phyloP scores from a whole-genome alignment of 805 yeast genomes.

The Candida corydali region DNA sequence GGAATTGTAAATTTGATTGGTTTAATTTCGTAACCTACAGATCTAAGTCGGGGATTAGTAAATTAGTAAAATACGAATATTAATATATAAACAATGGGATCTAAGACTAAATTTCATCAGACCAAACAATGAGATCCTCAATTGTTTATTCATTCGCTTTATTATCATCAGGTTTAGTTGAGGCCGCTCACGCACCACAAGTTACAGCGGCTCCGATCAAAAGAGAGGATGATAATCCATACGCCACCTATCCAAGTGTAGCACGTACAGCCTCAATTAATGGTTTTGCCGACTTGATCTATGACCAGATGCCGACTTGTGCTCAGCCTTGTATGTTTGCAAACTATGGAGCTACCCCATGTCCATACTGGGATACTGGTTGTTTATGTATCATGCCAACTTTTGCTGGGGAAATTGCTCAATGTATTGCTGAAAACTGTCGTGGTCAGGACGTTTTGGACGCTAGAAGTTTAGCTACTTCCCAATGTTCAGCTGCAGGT shows the following conservation, averaged over 20 bases:
- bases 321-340: constrained; percentile 33
- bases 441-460: constrained; percentile 23
- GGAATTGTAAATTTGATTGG: too few species aligned
- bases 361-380: constrained; percentile 44
- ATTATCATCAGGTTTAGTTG: background rate
- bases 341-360: constrained; percentile 40
- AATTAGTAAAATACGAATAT: too few species aligned
- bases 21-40: too few species aligned
- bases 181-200: constrained; percentile 4
- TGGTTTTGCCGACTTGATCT: constrained; percentile 25
- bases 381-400: constrained; percentile 40
- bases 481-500: constrained; percentile 20
- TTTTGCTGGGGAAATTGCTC: constrained; percentile 29
- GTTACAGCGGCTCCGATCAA: background rate
- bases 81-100: constrained; percentile 1
- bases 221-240: constrained; percentile 4
- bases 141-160: constrained; percentile 6
- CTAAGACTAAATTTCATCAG: too few species aligned
- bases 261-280: constrained; percentile 45
- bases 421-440: constrained; percentile 37
- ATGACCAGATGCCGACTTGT: constrained; percentile 36
- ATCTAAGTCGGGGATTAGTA: too few species aligned
- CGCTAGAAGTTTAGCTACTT: constrained; percentile 25
- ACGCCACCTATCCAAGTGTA: constrained; percentile 29
- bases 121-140: constrained; percentile 4